Evolutionary conservation across 2,329 filamentous ascomycete genomes (phyloP).

Genomic region (Phoma sp.): DNA sequence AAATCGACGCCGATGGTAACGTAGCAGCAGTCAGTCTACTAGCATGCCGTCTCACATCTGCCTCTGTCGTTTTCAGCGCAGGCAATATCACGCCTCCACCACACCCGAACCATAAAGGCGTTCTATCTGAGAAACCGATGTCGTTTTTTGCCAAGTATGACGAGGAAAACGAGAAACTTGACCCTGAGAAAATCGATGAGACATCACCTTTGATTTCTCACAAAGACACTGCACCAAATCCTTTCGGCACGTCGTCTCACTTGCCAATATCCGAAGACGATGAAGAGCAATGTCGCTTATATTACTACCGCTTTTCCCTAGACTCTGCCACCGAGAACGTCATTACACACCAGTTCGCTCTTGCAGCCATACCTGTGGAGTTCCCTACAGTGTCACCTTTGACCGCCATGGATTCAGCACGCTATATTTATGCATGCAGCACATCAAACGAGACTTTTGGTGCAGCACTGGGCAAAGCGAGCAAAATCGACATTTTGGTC

Average conservation of each 20-base stretch:
- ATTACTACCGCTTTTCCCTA: constrained; percentile 70
- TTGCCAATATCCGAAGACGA: constrained; percentile 50
- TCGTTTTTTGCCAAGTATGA: constrained; percentile 57
- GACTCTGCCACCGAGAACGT: constrained; percentile 33
- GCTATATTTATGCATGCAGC: constrained; percentile 72
- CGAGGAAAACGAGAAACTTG: constrained; percentile 33
- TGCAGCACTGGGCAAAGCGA: constrained; percentile 66
- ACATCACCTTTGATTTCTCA: constrained; percentile 27
- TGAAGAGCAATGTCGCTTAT: constrained; percentile 71
- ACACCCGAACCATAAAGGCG: constrained; percentile 32
- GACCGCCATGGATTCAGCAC: constrained; percentile 62
- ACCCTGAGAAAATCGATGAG: constrained; percentile 37
- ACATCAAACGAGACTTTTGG: constrained; percentile 64
- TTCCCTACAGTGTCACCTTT: constrained; percentile 66
- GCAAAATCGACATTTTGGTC: constrained; percentile 69
- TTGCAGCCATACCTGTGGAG: constrained; percentile 70
- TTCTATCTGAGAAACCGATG: constrained; percentile 47
- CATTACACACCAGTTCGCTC: constrained; percentile 68
- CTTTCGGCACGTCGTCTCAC: constrained; percentile 16
- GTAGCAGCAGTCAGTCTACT: constrained; percentile 64
- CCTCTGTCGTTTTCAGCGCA: constrained; percentile 67
- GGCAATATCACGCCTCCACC: constrained; percentile 66
- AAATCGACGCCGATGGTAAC: constrained; percentile 40
- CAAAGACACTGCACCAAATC: constrained; percentile 1
- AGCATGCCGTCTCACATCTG: constrained; percentile 70